A percentile compares a stretch with the other conserved stretches of the same genome.
phyloP scores from a whole-genome alignment of 805 yeast genomes.

The Brettanomyces sp. region DNA sequence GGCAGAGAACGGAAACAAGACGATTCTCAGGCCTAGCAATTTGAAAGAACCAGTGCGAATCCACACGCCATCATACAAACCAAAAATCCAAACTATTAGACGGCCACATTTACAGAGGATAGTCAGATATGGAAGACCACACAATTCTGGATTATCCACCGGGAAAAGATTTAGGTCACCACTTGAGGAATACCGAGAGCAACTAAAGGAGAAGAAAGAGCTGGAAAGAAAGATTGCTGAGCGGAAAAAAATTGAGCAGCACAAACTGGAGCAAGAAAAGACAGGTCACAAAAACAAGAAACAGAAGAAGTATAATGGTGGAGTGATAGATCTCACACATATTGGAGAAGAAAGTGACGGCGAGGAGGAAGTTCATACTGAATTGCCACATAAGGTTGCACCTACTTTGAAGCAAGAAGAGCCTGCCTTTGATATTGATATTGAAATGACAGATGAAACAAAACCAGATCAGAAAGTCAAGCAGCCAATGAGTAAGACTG shows the following conservation, averaged over 20 bases:
- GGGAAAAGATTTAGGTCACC: constrained; percentile 21
- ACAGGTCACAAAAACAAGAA: neutral
- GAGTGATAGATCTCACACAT: constrained; percentile 10
- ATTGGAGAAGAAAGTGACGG: constrained; percentile 7
- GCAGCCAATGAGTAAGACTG: constrained; percentile 11
- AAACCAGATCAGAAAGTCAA: no score
- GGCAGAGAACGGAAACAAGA: constrained; percentile 10
- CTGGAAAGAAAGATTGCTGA: neutral
- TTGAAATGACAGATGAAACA: neutral
- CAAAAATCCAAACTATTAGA: constrained; percentile 9
- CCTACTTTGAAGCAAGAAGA: neutral
- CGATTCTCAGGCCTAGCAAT: constrained; percentile 16
- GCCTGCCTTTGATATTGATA: neutral
- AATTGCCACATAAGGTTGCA: neutral
- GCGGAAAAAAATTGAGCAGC: neutral
- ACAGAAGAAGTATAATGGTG: constrained; percentile 7
- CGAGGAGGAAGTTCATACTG: neutral
- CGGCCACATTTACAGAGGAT: constrained; percentile 17
- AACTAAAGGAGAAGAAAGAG: constrained; percentile 8
- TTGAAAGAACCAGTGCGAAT: constrained; percentile 16
- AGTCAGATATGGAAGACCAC: constrained; percentile 18
- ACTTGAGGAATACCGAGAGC: constrained; percentile 13
- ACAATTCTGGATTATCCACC: constrained; percentile 11
- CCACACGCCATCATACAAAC: constrained; percentile 18
- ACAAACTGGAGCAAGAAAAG: neutral